These are phyloP conservation scores for Diplodia intermedia DNA, from an alignment of 2,329 filamentous ascomycete genomes.

Conservation along the genomic window DNA sequence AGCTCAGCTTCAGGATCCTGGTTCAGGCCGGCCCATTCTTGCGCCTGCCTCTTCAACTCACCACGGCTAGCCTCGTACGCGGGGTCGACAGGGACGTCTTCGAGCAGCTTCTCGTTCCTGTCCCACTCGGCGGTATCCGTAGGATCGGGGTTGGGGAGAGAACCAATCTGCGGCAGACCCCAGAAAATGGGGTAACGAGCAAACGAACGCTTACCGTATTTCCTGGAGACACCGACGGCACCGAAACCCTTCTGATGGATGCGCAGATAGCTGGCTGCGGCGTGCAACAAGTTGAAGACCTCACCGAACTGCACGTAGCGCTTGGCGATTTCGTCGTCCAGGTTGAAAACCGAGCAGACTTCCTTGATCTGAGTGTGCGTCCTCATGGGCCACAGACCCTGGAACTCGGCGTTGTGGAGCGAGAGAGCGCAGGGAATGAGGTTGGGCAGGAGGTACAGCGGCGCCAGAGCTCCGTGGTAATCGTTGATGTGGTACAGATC, in stretches of 20 bases:
- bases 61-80: slow-evolving; percentile 62
- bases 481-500: slow-evolving; percentile 72
- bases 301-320: slow-evolving; percentile 72
- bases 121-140: slow-evolving; percentile 69
- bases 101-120: slow-evolving; percentile 52
- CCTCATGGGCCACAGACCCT: slow-evolving; percentile 69
- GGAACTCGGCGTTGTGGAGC: slow-evolving; percentile 73
- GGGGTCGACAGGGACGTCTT: slow-evolving; percentile 57
- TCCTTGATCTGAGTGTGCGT: slow-evolving; percentile 62
- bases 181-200: slow-evolving; percentile 74
- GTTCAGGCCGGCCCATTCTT: slow-evolving; percentile 71
- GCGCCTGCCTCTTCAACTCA: slow-evolving; percentile 65
- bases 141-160: slow-evolving; percentile 69
- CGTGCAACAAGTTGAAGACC: slow-evolving; percentile 72
- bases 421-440: slow-evolving; percentile 69
- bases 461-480: slow-evolving; percentile 68
- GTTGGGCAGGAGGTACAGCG: slow-evolving; percentile 68
- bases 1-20: slow-evolving; percentile 67
- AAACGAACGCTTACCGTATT: slow-evolving; percentile 71
- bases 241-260: slow-evolving; percentile 72
- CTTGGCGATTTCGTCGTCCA: slow-evolving; percentile 62
- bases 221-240: slow-evolving; percentile 71
- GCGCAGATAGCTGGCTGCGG: slow-evolving; percentile 70
- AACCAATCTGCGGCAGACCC: slow-evolving; percentile 67
- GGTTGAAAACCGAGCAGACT: slow-evolving; percentile 65